Evolutionary conservation across 306 rosid genomes (phyloP), one percentile per base, ranked within the genome.

Genomic region (Vachellia pachyceras): DNA sequence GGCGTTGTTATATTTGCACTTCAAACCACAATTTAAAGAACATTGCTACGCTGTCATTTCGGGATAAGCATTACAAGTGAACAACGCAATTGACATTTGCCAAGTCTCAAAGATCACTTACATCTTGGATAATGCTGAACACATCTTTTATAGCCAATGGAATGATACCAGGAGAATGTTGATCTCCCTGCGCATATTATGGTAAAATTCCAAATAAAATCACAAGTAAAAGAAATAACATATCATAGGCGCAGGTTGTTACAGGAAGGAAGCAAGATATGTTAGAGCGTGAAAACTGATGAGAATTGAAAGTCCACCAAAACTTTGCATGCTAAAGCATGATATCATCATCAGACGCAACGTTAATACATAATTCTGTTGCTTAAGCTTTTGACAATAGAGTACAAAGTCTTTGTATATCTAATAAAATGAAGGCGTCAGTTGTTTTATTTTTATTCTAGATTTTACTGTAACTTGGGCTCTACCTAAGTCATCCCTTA

Each of bases 101-200:
- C 15, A 18, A 76, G 78, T 77, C 77, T 5, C 70, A 17, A 72
- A 57, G 81, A 81, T 77, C 69, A 75, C 97, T 90, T 87, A 96
- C 99, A 88, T 96, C 99, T 89, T 96, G 99, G 72, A 96, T 94
- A 71, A 93, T 96, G 87, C 97, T 90, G 87, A 96, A 96, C 78
- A 96, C 99, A 79, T 96, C 99, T 85, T 96, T 96, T 87, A 96
- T 96, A 72, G 99, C 97, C 90, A 96, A 77, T 3, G 99, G 99
- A 82, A 96, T 96, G 82, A 96, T 71, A 69, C 99, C 99, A 25
- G 98, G 99, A 82, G 92, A 87, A 75, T 83, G 79, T 71, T 93
- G 99, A 87, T 96, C 99, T 80, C 99, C 99, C 99, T 96, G 92
- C 79, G 78, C 61, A 77, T 58, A 75, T 76, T 72, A 73, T 77